Evolutionary conservation across 1,284 basidiomycete species (phyloP).

Genomic region (Rhizoctonia solani): DNA sequence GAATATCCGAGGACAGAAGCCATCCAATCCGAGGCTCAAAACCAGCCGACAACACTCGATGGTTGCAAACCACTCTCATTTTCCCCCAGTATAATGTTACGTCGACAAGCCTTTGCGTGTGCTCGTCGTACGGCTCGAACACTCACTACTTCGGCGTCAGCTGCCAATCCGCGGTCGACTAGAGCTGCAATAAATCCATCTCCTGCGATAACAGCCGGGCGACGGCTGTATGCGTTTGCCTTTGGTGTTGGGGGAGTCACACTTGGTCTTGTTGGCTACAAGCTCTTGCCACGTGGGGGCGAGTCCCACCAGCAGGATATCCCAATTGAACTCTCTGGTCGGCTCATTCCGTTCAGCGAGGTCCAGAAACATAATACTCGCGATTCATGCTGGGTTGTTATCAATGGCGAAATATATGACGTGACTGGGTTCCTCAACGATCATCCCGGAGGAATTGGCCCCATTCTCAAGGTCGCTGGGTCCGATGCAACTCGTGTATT

Average conservation of each 20-base stretch:
- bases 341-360: conserved; percentile 52
- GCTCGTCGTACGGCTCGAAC: neutral
- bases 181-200: neutral
- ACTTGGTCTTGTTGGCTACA: conserved; percentile 28
- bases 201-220: neutral
- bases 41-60: neutral
- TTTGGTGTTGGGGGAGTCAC: conserved; percentile 31
- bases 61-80: no score
- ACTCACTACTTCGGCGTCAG: conserved; percentile 13
- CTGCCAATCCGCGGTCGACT: conserved; percentile 13
- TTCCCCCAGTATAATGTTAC: neutral
- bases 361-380: conserved; percentile 56
- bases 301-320: neutral
- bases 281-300: conserved; percentile 10
- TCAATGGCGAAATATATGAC: conserved; percentile 75
- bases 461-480: conserved; percentile 57
- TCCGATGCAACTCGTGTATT: conserved; percentile 56
- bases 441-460: conserved; percentile 58
- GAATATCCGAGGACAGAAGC: neutral
- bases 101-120: conserved; percentile 1
- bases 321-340: neutral
- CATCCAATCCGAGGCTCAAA: conserved; percentile 12
- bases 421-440: conserved; percentile 79
- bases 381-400: conserved; percentile 82
- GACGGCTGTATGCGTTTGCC: conserved; percentile 29